Percentiles rank a stretch among this genome's conserved stretches.
phyloP scores from a whole-genome alignment of 2,329 filamentous ascomycete species.

The Trichoderma polysporum region DNA sequence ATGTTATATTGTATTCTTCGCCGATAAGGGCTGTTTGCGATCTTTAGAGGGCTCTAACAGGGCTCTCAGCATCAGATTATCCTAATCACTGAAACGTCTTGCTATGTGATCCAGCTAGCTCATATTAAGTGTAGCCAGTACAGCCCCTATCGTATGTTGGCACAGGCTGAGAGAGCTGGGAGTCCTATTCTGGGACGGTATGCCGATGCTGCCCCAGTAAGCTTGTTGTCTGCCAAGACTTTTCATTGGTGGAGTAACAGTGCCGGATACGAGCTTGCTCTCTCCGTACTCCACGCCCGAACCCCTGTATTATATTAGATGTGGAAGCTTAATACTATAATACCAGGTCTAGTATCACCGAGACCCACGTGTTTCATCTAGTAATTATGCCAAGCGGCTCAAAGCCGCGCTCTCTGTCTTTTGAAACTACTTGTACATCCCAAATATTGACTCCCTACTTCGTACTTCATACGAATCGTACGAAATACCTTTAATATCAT shows the following conservation, averaged over 20 bases:
- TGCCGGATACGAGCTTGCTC: constrained; percentile 7
- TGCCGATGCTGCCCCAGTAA: background rate
- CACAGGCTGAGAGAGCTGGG: background rate
- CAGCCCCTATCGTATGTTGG: background rate
- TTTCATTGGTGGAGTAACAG: constrained; percentile 3
- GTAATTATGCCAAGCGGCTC: background rate
- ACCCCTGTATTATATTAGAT: constrained; percentile 8
- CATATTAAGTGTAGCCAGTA: too few species aligned
- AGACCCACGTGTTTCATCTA: background rate
- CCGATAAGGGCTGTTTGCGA: background rate
- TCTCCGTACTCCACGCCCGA: background rate
- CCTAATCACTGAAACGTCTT: background rate
- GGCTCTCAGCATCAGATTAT: background rate
- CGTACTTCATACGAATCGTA: background rate
- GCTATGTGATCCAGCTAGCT: background rate
- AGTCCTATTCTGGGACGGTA: background rate
- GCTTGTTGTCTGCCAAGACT: background rate
- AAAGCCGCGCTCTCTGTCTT: background rate
- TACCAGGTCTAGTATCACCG: background rate
- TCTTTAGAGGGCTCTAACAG: background rate
- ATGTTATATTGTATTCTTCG: too few species aligned
- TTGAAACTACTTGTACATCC: too few species aligned
- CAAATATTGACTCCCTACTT: background rate
- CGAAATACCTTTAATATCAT: background rate
- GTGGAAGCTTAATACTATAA: background rate